A percentile compares a stretch with the other conserved stretches of the same genome.
Evolutionary conservation across 2,329 filamentous ascomycete species (phyloP).

Genomic region (Neoarthrinium moseri): DNA sequence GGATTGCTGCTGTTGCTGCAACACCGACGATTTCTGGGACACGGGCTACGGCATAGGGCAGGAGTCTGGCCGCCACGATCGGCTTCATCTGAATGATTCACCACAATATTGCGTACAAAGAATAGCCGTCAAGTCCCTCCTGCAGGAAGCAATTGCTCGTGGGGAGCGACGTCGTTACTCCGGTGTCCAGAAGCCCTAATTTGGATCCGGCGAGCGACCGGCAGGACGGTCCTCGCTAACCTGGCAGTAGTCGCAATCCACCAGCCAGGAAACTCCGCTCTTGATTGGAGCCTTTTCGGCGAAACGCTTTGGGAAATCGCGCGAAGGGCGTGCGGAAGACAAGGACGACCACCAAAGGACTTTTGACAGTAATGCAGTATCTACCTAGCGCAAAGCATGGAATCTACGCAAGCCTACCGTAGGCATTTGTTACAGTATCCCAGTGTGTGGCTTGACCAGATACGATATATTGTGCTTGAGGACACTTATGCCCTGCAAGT

Average conservation of each 20-base stretch:
- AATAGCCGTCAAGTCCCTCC: too few species aligned
- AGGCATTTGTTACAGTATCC: background rate
- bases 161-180: too few species aligned
- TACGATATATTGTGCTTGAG: background rate
- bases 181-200: background rate
- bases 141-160: too few species aligned
- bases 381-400: background rate
- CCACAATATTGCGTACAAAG: too few species aligned
- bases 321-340: conserved; percentile 5
- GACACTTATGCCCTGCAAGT: background rate
- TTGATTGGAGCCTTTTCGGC: conserved; percentile 7
- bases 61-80: too few species aligned
- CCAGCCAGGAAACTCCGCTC: background rate
- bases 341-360: too few species aligned
- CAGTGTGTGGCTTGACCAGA: background rate
- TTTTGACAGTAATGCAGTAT: background rate
- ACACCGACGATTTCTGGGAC: too few species aligned
- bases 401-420: background rate
- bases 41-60: too few species aligned
- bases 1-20: background rate
- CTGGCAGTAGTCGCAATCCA: background rate
- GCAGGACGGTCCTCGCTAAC: background rate
- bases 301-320: conserved; percentile 3
- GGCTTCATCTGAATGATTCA: too few species aligned
- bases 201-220: background rate